Evolutionary conservation across 202 grass and related monocot genomes (phyloP), one percentile per base, ranked within the genome.

Genomic region (Eragrostis tef): DNA sequence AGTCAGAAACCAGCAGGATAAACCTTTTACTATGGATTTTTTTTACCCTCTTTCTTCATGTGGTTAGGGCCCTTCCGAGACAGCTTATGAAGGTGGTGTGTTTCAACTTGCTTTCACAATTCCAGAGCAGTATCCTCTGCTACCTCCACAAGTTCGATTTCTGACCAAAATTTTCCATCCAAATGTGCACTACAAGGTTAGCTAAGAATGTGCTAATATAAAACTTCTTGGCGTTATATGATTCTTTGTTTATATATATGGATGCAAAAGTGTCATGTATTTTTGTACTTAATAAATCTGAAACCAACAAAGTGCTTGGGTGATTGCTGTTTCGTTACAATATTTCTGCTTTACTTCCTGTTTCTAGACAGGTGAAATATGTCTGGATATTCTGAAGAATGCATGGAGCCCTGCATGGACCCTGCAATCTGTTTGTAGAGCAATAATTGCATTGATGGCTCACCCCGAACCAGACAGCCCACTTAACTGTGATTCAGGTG

Each of bases 81-180:
- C 97, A 53, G 91, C 97, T 50, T 97, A 79, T 73, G 94, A 97
- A 94, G 94, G 92, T 71, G 92, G 94, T 42, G 84, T 92, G 2
- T 94, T 94, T 75, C 92, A 97, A 49, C 88, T 94, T 82, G 90
- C 86, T 46, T 97, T 97, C 62, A 72, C 89, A 64, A 99, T 99
- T 90, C 93, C 93, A 9, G 93, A 99, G 49, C 97, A 96, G 76
- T 99, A 99, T 64, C 97, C 97, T 93, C 78, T 99, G 7, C 79
- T 99, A 16, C 93, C 93, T 89, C 97, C 97, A 17, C 97, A 99
- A 99, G 93, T 99, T 83, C 89, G 97, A 21, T 99, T 99, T 75
- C 68, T 99, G 67, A 97, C 97, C 63, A 99, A 99, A 89, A 96
- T 99, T 90, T 99, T 99, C 84, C 97, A 99, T 72, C 97, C 97